Percentiles rank a stretch among this genome's conserved stretches.
Conservation (phyloP, 2,329 filamentous ascomycete species). For the Huntiella abstrusa region DNA sequence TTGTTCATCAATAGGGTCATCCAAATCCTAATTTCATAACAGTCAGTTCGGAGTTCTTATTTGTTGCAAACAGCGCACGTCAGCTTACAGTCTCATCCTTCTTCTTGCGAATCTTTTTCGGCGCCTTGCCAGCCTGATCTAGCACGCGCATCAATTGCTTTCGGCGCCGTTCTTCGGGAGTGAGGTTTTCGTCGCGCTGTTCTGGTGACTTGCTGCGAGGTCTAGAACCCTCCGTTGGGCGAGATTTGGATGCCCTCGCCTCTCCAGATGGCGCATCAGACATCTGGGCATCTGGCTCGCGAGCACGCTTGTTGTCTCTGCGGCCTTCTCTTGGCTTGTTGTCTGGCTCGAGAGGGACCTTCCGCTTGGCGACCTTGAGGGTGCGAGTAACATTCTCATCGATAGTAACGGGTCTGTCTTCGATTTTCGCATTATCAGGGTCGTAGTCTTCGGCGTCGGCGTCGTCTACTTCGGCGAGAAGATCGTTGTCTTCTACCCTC, state of each 20-base stretch:
- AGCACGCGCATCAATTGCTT: constrained; percentile 73
- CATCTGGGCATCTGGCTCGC: constrained; percentile 28
- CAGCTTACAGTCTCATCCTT: constrained; percentile 19
- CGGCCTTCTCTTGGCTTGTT: constrained; percentile 63
- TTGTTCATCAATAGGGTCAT: constrained; percentile 75
- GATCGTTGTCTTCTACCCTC: constrained; percentile 30
- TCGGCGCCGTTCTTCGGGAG: constrained; percentile 67
- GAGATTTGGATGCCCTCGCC: constrained; percentile 27
- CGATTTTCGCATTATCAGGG: constrained; percentile 41
- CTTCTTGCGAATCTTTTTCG: constrained; percentile 63
- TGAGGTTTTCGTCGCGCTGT: constrained; percentile 54
- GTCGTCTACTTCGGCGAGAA: constrained; percentile 50
- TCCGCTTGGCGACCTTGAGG: constrained; percentile 45
- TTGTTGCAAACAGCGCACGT: background rate
- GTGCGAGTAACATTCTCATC: constrained; percentile 46
- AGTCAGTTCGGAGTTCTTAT: background rate
- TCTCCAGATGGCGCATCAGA: constrained; percentile 25
- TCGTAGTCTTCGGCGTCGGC: constrained; percentile 54
- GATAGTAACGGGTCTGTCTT: constrained; percentile 45
- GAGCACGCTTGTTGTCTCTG: constrained; percentile 43
- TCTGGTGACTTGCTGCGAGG: constrained; percentile 25
- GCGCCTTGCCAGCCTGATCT: constrained; percentile 62
- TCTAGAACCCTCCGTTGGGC: constrained; percentile 22
- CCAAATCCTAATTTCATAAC: constrained; percentile 46
- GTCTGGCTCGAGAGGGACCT: constrained; percentile 31